Evolutionary conservation across 2,329 filamentous ascomycete genomes (phyloP).

Genomic region (Sporothrix phasma): DNA sequence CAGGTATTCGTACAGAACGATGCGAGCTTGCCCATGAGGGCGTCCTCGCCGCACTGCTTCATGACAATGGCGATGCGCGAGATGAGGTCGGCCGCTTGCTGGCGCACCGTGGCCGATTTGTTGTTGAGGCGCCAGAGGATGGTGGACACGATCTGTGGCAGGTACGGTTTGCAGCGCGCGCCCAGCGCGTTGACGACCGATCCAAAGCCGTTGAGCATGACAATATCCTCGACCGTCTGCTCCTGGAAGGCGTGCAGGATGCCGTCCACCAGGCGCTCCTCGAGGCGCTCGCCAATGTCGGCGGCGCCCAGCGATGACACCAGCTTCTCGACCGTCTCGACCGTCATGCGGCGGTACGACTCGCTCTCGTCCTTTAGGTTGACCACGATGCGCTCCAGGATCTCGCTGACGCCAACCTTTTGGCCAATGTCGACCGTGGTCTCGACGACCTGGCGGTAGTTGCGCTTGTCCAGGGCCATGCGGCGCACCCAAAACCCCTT

Average conservation of each 20-base stretch:
- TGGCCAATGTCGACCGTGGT: slow-evolving; percentile 95
- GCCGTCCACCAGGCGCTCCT: slow-evolving; percentile 90
- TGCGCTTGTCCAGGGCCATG: slow-evolving; percentile 95
- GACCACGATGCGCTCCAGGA: slow-evolving; percentile 82
- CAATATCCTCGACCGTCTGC: slow-evolving; percentile 89
- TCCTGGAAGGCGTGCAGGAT: slow-evolving; percentile 96
- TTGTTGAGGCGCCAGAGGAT: slow-evolving; percentile 97
- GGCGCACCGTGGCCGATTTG: slow-evolving; percentile 91
- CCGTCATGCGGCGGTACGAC: slow-evolving; percentile 96
- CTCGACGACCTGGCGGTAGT: slow-evolving; percentile 95
- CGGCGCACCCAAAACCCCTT: slow-evolving; percentile 97
- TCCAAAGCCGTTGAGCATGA: slow-evolving; percentile 95
- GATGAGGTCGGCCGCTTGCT: slow-evolving; percentile 93
- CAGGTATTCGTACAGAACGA: slow-evolving; percentile 94
- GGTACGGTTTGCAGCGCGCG: slow-evolving; percentile 87
- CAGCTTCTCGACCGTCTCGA: slow-evolving; percentile 95
- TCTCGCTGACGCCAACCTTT: slow-evolving; percentile 95
- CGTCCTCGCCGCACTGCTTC: slow-evolving; percentile 96
- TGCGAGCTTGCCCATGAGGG: slow-evolving; percentile 86
- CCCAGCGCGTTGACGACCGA: slow-evolving; percentile 94
- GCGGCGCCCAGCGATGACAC: slow-evolving; percentile 87
- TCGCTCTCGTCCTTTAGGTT: slow-evolving; percentile 98
- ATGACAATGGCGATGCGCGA: slow-evolving; percentile 97
- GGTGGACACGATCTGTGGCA: slow-evolving; percentile 92
- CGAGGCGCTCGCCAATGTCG: slow-evolving; percentile 83